These are phyloP conservation scores for Coprinopsis sp. DNA, from an alignment of 768 basidiomycete genomes.

Conservation along the genomic window DNA sequence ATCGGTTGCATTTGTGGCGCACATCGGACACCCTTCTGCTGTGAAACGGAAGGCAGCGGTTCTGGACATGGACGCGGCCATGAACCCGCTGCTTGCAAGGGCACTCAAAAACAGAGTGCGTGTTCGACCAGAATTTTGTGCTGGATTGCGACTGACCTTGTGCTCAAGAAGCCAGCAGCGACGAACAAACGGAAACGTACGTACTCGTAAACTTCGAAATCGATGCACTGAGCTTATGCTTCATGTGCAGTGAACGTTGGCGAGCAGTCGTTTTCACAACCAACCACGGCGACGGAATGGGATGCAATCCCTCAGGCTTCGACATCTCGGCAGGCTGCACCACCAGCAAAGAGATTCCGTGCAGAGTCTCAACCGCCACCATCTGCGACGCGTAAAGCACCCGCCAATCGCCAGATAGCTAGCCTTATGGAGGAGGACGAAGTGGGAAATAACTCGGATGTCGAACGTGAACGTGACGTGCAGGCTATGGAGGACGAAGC, in stretches of 20 bases:
- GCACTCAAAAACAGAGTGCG: no score
- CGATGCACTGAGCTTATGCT: no score
- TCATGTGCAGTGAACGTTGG: no score
- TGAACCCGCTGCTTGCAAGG: no score
- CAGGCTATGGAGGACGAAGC: constrained; percentile 70
- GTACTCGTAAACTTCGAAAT: constrained; percentile 20
- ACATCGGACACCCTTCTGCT: no score
- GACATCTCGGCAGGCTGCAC: constrained; percentile 35
- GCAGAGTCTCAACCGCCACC: constrained; percentile 34
- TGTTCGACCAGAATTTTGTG: no score
- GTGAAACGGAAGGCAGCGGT: no score
- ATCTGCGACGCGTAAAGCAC: constrained; percentile 1
- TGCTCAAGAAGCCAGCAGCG: constrained; percentile 41
- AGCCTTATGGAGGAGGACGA: constrained; percentile 1
- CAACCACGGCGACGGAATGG: constrained; percentile 17
- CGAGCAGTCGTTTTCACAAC: constrained; percentile 2
- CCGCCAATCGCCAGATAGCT: background rate
- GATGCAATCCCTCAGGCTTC: constrained; percentile 23
- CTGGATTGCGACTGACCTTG: no score
- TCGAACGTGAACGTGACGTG: constrained; percentile 61
- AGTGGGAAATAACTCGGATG: constrained; percentile 25
- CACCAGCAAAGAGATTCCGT: constrained; percentile 56
- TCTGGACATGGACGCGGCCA: no score
- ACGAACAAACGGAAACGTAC: constrained; percentile 63
- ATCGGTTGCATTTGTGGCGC: no score